Percentiles rank a stretch among this genome's conserved stretches.
Evolutionary conservation across 1,284 basidiomycete species (phyloP).

Genomic region (Coniophora puteana): DNA sequence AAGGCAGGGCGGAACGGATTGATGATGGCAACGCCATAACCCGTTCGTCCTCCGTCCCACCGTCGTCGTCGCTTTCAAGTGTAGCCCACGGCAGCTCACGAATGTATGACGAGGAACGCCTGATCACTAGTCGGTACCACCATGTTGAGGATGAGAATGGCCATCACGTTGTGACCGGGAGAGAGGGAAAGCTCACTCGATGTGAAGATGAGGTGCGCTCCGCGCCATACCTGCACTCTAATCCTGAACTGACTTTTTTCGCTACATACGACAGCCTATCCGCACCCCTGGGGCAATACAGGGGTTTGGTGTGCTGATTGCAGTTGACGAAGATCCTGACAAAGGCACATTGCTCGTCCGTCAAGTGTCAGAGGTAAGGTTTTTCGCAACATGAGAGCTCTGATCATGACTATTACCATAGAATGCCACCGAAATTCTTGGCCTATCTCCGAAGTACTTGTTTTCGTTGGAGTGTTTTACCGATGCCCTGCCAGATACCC

Average conservation of each 20-base stretch:
- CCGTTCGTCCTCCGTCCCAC: too few relatives aligned
- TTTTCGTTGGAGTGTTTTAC: slow-evolving; percentile 80
- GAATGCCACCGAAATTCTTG: slow-evolving; percentile 70
- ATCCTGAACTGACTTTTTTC: neutral
- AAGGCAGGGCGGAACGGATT: neutral
- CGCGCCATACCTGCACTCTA: neutral
- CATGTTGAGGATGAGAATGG: slow-evolving; percentile 70
- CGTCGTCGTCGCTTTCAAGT: neutral
- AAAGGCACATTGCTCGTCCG: slow-evolving; percentile 60
- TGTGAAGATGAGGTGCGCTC: slow-evolving; percentile 83
- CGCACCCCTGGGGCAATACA: slow-evolving; percentile 84
- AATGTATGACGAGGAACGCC: slow-evolving; percentile 17
- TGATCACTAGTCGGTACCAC: slow-evolving; percentile 64
- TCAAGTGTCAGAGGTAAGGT: slow-evolving; percentile 78
- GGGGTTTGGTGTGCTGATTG: slow-evolving; percentile 82
- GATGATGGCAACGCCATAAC: neutral
- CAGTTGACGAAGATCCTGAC: slow-evolving; percentile 65
- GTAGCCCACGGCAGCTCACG: neutral
- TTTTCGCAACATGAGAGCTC: neutral
- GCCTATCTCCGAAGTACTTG: slow-evolving; percentile 73
- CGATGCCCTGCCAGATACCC: slow-evolving; percentile 64
- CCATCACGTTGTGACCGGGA: slow-evolving; percentile 70
- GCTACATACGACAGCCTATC: slow-evolving; percentile 65
- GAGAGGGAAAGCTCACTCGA: slow-evolving; percentile 63
- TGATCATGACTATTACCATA: slow-evolving; percentile 20